Evolutionary conservation across 305 asterid species (phyloP), one percentile per base, ranked within the genome.

Genomic region (Stenogyne calaminthoides): DNA sequence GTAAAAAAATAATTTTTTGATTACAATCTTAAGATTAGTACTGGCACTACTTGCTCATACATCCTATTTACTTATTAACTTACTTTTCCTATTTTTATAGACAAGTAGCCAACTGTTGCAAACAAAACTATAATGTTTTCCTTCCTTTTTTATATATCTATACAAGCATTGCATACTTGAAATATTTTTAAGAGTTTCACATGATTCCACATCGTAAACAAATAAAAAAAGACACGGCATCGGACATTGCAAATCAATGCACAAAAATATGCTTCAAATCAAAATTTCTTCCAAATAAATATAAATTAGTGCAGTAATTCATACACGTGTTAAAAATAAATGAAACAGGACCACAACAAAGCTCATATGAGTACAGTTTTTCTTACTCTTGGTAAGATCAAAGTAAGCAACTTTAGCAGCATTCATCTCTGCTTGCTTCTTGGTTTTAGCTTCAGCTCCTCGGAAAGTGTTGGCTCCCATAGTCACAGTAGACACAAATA

Each of bases 371-470:
- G 20, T 39, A 68, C 25, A 69, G 67, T 39, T 73, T 3, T 14
- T 34, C 91, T 78, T 88, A 93, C 97, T 15, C 64, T 83, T 65
- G 2, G 70, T 62, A 62, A 91, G 85, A 74, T 84, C 80, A 32
- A 32, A 51, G 69, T 84, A 90, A 51, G 96, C 97, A 82, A 77
- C 82, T 82, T 87, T 86, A 11, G 98, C 95, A 58, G 96, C 96
- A 69, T 80, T 84, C 93, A 87, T 87, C 83, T 92, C 98, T 65
- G 98, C 89, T 67, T 71, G 89, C 82, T 90, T 92, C 84, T 86
- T 92, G 42, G 88, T 84, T 70, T 80, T 86, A 54, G 90, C 89
- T 77, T 85, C 91, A 58, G 60, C 78, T 39, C 98, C 97, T 73
- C 19, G 72, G 73, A 79, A 86, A 61, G 67, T 80, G 54, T 67